Conservation (phyloP, 169 alveolate species). For the Miamiensis avidus region DNA sequence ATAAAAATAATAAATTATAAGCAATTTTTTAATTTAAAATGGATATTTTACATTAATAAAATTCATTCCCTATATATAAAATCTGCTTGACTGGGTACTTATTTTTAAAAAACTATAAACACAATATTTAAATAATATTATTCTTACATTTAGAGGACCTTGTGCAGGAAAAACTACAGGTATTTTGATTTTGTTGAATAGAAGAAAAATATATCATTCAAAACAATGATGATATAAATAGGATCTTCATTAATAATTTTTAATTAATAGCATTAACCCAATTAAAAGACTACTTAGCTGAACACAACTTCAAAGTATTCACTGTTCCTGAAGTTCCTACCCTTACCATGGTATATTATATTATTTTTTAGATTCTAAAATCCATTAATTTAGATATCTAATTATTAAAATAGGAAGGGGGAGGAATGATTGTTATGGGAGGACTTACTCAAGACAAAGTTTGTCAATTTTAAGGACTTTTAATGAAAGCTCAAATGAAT, state of each 20-base stretch:
- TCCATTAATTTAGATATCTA: too few species aligned
- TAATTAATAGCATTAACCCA: conserved; percentile 47
- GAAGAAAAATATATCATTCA: background rate
- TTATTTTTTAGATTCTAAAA: too few species aligned
- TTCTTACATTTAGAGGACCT: conserved; percentile 55
- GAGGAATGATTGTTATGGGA: conserved; percentile 60
- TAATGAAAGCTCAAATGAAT: conserved; percentile 66
- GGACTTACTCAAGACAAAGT: conserved; percentile 51
- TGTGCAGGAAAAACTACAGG: conserved; percentile 80
- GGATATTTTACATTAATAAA: too few species aligned
- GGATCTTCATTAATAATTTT: background rate
- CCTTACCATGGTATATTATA: conserved; percentile 30
- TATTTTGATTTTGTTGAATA: background rate
- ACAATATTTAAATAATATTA: too few species aligned
- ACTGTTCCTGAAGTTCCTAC: conserved; percentile 81
- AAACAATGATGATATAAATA: background rate
- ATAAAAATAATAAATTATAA: too few species aligned
- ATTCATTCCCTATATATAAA: background rate
- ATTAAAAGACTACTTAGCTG: conserved; percentile 40
- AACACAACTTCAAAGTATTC: conserved; percentile 60
- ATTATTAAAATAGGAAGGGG: conserved; percentile 55
- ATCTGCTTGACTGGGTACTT: conserved; percentile 7
- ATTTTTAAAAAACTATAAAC: too few species aligned
- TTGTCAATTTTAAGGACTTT: conserved; percentile 57
- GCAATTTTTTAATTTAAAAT: too few species aligned